Evolutionary conservation across 2,329 filamentous ascomycete genomes (phyloP).

Genomic region (Aspergillus ustus): DNA sequence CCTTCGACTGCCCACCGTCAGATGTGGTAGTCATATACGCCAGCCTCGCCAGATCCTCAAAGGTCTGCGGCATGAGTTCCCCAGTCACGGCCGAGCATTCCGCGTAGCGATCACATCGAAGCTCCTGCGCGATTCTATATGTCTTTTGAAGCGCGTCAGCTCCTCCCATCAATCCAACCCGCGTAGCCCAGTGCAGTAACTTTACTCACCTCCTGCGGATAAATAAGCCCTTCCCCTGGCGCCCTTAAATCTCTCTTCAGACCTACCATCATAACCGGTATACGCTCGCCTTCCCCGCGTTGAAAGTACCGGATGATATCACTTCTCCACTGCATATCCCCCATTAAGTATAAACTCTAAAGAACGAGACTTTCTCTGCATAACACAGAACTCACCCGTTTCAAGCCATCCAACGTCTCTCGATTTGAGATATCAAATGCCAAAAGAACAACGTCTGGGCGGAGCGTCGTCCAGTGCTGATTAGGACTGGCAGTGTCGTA

Average conservation of each 20-base stretch:
- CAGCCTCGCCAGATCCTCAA: conserved; percentile 64
- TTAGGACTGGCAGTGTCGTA: conserved; percentile 62
- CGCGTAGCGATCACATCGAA: conserved; percentile 65
- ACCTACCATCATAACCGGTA: conserved; percentile 64
- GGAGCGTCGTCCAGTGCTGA: conserved; percentile 59
- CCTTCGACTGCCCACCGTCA: conserved; percentile 54
- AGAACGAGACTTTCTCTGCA: background rate
- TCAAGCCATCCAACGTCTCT: conserved; percentile 53
- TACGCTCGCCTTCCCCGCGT: conserved; percentile 44
- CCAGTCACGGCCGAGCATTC: conserved; percentile 67
- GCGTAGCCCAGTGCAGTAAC: conserved; percentile 16
- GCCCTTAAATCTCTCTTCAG: conserved; percentile 61
- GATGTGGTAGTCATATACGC: conserved; percentile 63
- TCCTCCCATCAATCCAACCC: background rate
- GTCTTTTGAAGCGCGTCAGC: conserved; percentile 37
- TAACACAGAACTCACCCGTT: conserved; percentile 32
- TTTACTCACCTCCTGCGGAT: conserved; percentile 46
- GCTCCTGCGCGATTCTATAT: conserved; percentile 63
- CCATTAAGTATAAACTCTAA: background rate
- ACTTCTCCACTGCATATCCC: conserved; percentile 44
- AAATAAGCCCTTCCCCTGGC: conserved; percentile 50
- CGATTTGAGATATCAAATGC: conserved; percentile 64
- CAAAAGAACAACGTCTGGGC: conserved; percentile 60
- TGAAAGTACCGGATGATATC: conserved; percentile 57
- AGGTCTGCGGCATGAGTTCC: conserved; percentile 62